These are phyloP conservation scores for Pisolithus orientalis DNA, from an alignment of 768 basidiomycete species.

Conservation along the genomic window DNA sequence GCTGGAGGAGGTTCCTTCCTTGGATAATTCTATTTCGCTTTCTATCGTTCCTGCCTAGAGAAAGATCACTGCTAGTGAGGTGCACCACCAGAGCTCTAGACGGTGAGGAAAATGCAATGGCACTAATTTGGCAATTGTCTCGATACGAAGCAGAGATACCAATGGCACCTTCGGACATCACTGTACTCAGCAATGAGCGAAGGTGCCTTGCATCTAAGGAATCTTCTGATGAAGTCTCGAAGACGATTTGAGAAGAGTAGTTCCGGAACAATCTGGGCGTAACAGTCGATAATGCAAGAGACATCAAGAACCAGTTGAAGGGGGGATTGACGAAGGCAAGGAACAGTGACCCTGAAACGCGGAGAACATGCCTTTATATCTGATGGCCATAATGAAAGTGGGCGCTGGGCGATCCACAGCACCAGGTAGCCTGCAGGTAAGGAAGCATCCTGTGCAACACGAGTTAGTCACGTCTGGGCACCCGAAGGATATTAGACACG, in stretches of 20 bases:
- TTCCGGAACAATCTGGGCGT: background rate
- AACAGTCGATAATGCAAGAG: no score
- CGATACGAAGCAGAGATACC: slow-evolving; percentile 42
- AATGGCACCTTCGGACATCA: slow-evolving; percentile 14
- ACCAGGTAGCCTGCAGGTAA: background rate
- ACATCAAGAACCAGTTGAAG: no score
- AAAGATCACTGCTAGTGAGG: slow-evolving; percentile 6
- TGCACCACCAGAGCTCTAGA: slow-evolving; percentile 32
- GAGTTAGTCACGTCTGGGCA: background rate
- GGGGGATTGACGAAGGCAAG: no score
- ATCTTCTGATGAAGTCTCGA: no score
- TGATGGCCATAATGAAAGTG: background rate
- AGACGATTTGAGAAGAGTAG: slow-evolving; percentile 15
- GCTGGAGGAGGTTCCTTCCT: background rate
- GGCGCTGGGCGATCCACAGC: background rate
- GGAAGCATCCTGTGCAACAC: background rate
- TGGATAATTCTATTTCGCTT: slow-evolving; percentile 8
- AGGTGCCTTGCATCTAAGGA: no score
- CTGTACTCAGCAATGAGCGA: slow-evolving; percentile 22
- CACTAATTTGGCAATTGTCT: slow-evolving; percentile 26
- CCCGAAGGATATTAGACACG: background rate
- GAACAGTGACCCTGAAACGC: background rate
- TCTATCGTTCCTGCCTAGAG: no score
- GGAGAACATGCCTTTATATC: background rate
- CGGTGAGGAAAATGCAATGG: slow-evolving; percentile 35